Evolutionary conservation across 2,329 filamentous ascomycete species (phyloP), one percentile per base, ranked within the genome.

Genomic region (Xylaria polymorpha): DNA sequence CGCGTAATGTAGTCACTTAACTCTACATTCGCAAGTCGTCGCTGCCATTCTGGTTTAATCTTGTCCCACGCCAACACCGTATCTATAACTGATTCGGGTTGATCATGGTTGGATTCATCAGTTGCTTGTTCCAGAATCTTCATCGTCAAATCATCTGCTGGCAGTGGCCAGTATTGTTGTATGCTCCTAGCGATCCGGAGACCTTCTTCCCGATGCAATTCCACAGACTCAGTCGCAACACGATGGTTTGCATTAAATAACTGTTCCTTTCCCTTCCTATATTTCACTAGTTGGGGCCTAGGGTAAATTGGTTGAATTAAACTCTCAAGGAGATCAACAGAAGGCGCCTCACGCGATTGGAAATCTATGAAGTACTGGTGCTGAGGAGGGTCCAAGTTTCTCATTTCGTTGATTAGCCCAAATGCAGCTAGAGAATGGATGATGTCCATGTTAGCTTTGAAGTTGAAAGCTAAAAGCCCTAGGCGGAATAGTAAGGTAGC

Each of bases 401-500:
- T 71, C 1, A 77, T 61, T 15, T 72, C 44, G 3, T 69, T 46
- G 3, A 72, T n/a, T 0, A 60, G 29, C 41, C 37, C 50, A 46
- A 76, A 66, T 0, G 73, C 69, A 22, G 68, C 71, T 9, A 77
- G 55, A 7, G 62, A 68, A 59, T 67, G 69, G 25, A 77, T 72
- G 1, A 59, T 25, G 9, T 74, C 72, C 75, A 79, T 77, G 50
- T 78, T 61, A 35, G 73, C 53, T 41, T 72, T 71, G 0, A 53
- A 20, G 18, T 65, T 25, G 53, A 79, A 79, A 29, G 77, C 74
- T 12, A 79, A 64, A 1, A 78, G 63, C 4, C 71, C 73, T 0
- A 79, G 68, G 20, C 76, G 75, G 53, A 79, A 79, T 29, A 79
- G 18, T 3, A 76, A 14, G 50, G 61, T 56, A 51, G 69, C 55